phyloP scores from a whole-genome alignment of 164 flowering plant genomes.

The Kalanchoe fedtschenkoi region DNA sequence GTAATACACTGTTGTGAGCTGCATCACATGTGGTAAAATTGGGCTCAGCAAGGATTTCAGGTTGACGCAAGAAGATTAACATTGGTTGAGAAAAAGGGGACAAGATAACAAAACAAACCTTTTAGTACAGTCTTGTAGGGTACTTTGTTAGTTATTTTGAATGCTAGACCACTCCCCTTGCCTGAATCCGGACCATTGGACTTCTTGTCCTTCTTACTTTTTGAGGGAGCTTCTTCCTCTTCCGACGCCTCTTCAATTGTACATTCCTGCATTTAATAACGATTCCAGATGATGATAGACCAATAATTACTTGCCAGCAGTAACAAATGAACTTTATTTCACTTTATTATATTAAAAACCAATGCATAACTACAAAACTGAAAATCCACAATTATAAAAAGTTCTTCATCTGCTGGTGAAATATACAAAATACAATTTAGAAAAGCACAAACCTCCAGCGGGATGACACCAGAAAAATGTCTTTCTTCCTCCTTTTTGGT shows the following conservation, averaged over 20 bases:
- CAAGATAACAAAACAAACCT: conserved; percentile 28
- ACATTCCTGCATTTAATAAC: conserved; percentile 56
- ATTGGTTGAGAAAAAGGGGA: not conserved
- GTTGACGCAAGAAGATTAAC: not conserved
- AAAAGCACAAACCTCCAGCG: conserved; percentile 59
- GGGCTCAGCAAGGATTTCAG: not conserved
- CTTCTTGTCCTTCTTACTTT: conserved; percentile 89
- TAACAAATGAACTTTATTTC: no score
- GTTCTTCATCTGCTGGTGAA: not conserved
- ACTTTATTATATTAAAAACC: not conserved
- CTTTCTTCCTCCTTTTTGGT: conserved; percentile 93
- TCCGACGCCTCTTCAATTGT: conserved; percentile 68
- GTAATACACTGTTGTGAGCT: conserved; percentile 84
- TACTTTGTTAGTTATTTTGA: conserved; percentile 81
- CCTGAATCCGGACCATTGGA: conserved; percentile 72
- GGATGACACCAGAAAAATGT: conserved; percentile 85
- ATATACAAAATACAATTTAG: not conserved
- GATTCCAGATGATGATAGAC: not conserved
- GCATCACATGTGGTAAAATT: conserved; percentile 16
- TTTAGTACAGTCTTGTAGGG: conserved; percentile 85
- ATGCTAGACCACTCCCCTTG: conserved; percentile 53
- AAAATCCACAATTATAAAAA: not conserved
- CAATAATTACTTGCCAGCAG: no score
- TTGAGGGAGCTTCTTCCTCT: conserved; percentile 69
- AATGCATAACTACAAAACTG: not conserved